Base-by-base conservation (phyloP, 108 stramenopile species). In the Licmophora abbreviata region DNA sequence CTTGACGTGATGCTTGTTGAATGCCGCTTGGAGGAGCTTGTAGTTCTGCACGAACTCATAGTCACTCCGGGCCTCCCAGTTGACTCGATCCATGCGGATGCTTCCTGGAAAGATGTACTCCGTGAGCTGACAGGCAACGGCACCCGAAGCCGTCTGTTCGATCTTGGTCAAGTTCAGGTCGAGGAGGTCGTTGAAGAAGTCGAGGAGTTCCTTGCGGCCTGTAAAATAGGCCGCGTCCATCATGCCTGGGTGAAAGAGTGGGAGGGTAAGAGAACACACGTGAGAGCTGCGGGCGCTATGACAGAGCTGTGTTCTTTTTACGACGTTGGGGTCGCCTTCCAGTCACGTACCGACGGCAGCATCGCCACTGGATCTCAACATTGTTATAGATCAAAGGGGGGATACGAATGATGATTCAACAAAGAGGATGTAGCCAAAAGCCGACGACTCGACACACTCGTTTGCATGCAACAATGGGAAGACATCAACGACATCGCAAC, bases 191-290 rank as follows among this genome's bases (percentile, higher is more conserved):
- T 99, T 99, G 66, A 99, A 73, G 79, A 97, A 99, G 20, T 88
- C 79, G 17, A 99, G 73, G 15, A 99, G 76, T 44, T 95, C 95
- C 27, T 71, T 74, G 20, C 96, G 83, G 38, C 95, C 95, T 36
- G 95, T 95, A 68, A 98, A 98, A 85, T 95, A 98, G 29, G 96
- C 96, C 60, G 30, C 69, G 73, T 97, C 93, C 98, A 99, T 99
- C 93, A 99, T 97, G 57, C 93, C 95, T 71, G 59, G 31, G 24
- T 7, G 35, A 25, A 40, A 14, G 11, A 25, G 37, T 17, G 54
- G 11, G 17, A 42, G 7, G 38, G n/a, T n/a, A 32, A 50, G 48
- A 10, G 44, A 11, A 45, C n/a, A 10, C 44, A 45, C 11, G 44
- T 45, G 44, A 45, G 17, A 10, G 10, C 17, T 15, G 11, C 10